phyloP scores from a whole-genome alignment of 2,329 filamentous ascomycete species.

The Cucurbitaria berberidis region DNA sequence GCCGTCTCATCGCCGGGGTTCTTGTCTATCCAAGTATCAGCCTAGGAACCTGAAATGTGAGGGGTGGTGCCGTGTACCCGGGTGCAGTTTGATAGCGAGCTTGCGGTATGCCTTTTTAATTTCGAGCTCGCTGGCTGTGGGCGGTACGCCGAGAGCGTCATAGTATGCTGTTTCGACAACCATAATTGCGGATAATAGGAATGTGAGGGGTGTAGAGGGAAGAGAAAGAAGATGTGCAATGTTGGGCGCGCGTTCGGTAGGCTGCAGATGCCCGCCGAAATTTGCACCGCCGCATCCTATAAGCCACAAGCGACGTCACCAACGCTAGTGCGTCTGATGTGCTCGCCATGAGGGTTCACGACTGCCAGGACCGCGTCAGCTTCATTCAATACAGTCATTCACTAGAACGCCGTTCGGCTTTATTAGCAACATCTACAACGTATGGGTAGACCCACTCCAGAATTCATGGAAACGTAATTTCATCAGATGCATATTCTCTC shows the following conservation, averaged over 20 bases:
- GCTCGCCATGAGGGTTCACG: background rate
- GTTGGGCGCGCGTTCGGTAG: slow-evolving; percentile 23
- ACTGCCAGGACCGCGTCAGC: no score
- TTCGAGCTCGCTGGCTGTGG: slow-evolving; percentile 85
- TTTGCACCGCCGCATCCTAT: slow-evolving; percentile 20
- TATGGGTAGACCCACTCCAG: background rate
- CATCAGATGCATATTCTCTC: slow-evolving; percentile 10
- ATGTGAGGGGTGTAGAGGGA: slow-evolving; percentile 5
- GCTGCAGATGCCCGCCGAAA: slow-evolving; percentile 19
- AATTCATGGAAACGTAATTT: background rate
- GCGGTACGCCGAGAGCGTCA: slow-evolving; percentile 82
- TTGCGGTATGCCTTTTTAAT: slow-evolving; percentile 97
- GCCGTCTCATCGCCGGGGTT: slow-evolving; percentile 95
- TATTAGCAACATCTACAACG: background rate
- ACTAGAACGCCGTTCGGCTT: background rate
- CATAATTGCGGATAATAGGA: slow-evolving; percentile 58
- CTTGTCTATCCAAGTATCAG: slow-evolving; percentile 70
- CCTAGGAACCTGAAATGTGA: slow-evolving; percentile 1
- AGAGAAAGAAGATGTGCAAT: slow-evolving; percentile 16
- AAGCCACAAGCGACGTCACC: slow-evolving; percentile 26
- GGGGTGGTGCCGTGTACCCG: slow-evolving; percentile 61
- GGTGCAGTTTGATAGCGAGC: slow-evolving; percentile 90
- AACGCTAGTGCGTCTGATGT: slow-evolving; percentile 7
- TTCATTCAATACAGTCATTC: no score
- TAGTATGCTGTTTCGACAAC: slow-evolving; percentile 90